A percentile compares a stretch with the other conserved stretches of the same genome.
Evolutionary conservation across 495 filamentous ascomycete genomes (phyloP).

Genomic region (Pseudomonodictys pantanalensis): DNA sequence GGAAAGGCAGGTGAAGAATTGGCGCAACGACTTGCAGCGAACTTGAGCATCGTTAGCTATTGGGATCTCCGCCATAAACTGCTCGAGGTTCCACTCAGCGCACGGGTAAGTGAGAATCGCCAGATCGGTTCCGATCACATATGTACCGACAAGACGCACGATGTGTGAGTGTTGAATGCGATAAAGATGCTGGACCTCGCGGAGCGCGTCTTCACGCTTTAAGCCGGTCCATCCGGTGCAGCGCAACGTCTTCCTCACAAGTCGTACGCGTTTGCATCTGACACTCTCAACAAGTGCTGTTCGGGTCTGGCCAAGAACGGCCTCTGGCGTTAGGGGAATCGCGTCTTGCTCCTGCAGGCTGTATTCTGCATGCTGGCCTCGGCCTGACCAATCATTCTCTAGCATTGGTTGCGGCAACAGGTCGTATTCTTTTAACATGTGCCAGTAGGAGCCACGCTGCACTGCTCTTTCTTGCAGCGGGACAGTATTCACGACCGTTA

Average conservation of each 20-base stretch:
- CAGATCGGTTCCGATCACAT: neutral
- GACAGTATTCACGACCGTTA: neutral
- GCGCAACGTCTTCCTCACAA: neutral
- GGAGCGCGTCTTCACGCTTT: slow-evolving; percentile 1
- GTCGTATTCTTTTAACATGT: neutral
- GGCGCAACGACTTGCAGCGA: neutral
- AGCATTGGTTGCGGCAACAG: neutral
- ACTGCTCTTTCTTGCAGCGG: neutral
- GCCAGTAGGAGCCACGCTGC: neutral
- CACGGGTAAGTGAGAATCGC: neutral
- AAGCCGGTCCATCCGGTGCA: neutral
- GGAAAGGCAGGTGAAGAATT: slow-evolving; percentile 1
- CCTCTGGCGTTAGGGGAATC: slow-evolving; percentile 1
- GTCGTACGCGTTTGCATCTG: neutral
- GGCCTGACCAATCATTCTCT: slow-evolving; percentile 15
- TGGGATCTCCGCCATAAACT: neutral
- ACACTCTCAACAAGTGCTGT: neutral
- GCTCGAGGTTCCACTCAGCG: neutral
- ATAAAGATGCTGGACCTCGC: neutral
- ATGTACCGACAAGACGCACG: neutral
- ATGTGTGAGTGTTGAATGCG: neutral
- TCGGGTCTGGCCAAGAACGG: neutral
- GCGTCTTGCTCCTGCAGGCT: neutral
- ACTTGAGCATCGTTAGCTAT: neutral
- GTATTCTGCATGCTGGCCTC: slow-evolving; percentile 14